These are phyloP conservation scores for Pholiota molesta DNA, from an alignment of 768 basidiomycete species.

Conservation along the genomic window DNA sequence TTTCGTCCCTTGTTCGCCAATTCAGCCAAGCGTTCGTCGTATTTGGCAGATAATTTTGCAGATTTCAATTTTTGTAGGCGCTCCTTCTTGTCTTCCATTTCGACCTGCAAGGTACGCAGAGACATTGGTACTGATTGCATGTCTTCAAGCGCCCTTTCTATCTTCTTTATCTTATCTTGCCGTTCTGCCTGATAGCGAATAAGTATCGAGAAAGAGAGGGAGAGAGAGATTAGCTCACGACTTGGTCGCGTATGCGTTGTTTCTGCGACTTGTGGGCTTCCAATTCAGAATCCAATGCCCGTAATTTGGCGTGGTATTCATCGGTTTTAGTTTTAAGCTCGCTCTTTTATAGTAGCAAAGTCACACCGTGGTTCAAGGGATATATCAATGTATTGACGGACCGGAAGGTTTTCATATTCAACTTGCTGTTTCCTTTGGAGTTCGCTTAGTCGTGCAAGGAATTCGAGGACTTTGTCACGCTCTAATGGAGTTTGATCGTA, in stretches of 20 bases:
- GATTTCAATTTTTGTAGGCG: slow-evolving; percentile 61
- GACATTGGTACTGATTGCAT: slow-evolving; percentile 56
- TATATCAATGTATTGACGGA: slow-evolving; percentile 29
- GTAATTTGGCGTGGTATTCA: slow-evolving; percentile 65
- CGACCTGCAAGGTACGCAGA: slow-evolving; percentile 53
- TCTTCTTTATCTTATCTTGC: slow-evolving; percentile 50
- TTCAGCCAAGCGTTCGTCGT: slow-evolving; percentile 64
- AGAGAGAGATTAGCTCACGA: slow-evolving; percentile 41
- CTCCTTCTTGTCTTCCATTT: slow-evolving; percentile 70
- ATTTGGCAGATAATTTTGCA: slow-evolving; percentile 62
- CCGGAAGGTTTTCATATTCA: slow-evolving; percentile 73
- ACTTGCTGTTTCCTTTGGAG: slow-evolving; percentile 62
- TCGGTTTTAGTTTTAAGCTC: slow-evolving; percentile 60
- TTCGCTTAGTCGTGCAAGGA: slow-evolving; percentile 66
- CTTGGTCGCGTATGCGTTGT: slow-evolving; percentile 53
- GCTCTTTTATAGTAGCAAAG: slow-evolving; percentile 33
- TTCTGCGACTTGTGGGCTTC: slow-evolving; percentile 59
- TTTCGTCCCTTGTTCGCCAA: slow-evolving; percentile 52
- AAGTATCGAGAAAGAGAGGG: not conserved
- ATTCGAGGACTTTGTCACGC: slow-evolving; percentile 72
- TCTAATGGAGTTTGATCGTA: slow-evolving; percentile 73
- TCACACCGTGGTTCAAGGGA: not conserved
- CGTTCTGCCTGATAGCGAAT: slow-evolving; percentile 45
- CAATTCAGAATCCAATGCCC: slow-evolving; percentile 57
- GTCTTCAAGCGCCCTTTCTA: slow-evolving; percentile 60